phyloP scores from a whole-genome alignment of 768 basidiomycete species.

The Psilocybe cubensis region DNA sequence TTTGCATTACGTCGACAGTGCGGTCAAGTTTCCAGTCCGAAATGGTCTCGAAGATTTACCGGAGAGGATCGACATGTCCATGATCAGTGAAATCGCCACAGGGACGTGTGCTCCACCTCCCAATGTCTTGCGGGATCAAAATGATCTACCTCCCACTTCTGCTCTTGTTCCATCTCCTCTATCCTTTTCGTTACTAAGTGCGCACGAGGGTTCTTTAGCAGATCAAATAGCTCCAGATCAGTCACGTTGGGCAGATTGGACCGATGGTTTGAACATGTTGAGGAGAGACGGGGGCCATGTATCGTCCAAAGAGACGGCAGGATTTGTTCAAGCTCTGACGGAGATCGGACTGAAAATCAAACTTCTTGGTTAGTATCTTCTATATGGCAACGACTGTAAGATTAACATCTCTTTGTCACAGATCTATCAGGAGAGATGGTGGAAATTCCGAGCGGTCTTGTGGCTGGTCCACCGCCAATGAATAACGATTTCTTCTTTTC shows the following conservation, averaged over 20 bases:
- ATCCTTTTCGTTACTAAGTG: constrained; percentile 77
- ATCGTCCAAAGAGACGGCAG: constrained; percentile 82
- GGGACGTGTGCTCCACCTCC: constrained; percentile 74
- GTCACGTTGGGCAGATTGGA: constrained; percentile 91
- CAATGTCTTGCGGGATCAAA: constrained; percentile 62
- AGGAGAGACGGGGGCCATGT: constrained; percentile 83
- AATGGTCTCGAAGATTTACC: constrained; percentile 86
- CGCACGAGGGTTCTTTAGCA: constrained; percentile 72
- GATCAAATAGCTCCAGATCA: constrained; percentile 81
- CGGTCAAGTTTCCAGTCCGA: constrained; percentile 77
- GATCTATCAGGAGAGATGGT: constrained; percentile 90
- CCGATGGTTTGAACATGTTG: constrained; percentile 90
- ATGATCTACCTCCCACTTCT: constrained; percentile 57
- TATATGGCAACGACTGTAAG: not conserved
- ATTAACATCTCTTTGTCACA: constrained; percentile 26
- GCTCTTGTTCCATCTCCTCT: constrained; percentile 64
- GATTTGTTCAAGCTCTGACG: constrained; percentile 84
- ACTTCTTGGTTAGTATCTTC: constrained; percentile 63
- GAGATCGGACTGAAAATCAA: constrained; percentile 94
- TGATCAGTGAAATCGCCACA: constrained; percentile 80
- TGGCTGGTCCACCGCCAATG: constrained; percentile 76
- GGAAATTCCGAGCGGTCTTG: constrained; percentile 82
- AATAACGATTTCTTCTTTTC: constrained; percentile 90
- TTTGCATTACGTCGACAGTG: constrained; percentile 85
- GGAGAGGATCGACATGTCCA: constrained; percentile 80